Percentiles rank a stretch among this genome's conserved stretches.
Conservation (phyloP, 2,329 filamentous ascomycete species). For the Laburnicola sp. region DNA sequence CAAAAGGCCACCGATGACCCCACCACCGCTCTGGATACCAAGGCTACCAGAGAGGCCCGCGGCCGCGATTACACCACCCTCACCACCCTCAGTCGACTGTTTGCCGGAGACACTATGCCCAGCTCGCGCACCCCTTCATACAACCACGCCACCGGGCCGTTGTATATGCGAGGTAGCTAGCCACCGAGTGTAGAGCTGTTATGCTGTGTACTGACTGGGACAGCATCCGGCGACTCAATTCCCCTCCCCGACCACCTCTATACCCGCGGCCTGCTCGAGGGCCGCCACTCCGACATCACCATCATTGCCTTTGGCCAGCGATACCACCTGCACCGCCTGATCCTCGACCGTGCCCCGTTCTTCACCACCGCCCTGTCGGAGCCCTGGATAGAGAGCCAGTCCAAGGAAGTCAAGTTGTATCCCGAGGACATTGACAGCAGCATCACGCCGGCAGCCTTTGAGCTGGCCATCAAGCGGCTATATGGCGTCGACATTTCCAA, state of each 20-base stretch:
- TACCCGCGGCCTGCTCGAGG: conserved; percentile 55
- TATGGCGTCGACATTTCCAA: conserved; percentile 55
- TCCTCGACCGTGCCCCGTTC: conserved; percentile 60
- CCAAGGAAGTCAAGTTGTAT: conserved; percentile 56
- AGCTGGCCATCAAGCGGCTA: conserved; percentile 58
- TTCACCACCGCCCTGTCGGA: conserved; percentile 59
- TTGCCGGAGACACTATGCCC: conserved; percentile 46
- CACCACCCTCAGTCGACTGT: conserved; percentile 50
- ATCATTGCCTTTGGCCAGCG: conserved; percentile 56
- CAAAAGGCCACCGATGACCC: conserved; percentile 56
- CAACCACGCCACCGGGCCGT: conserved; percentile 40
- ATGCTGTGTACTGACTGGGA: conserved; percentile 17
- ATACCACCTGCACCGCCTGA: conserved; percentile 58
- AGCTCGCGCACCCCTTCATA: conserved; percentile 50
- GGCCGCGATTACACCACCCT: conserved; percentile 46
- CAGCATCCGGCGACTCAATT: conserved; percentile 43
- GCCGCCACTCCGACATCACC: conserved; percentile 58
- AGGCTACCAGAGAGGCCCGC: conserved; percentile 30
- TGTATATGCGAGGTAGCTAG: conserved; percentile 37
- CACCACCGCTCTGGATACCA: conserved; percentile 44
- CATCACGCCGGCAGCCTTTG: conserved; percentile 58
- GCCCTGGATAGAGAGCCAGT: conserved; percentile 59
- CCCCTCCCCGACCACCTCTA: conserved; percentile 57
- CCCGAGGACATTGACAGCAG: conserved; percentile 58
- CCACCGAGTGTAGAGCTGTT: background rate